Base-by-base conservation (phyloP, 345 rosid species). In the Pseudoturritis turrita region DNA sequence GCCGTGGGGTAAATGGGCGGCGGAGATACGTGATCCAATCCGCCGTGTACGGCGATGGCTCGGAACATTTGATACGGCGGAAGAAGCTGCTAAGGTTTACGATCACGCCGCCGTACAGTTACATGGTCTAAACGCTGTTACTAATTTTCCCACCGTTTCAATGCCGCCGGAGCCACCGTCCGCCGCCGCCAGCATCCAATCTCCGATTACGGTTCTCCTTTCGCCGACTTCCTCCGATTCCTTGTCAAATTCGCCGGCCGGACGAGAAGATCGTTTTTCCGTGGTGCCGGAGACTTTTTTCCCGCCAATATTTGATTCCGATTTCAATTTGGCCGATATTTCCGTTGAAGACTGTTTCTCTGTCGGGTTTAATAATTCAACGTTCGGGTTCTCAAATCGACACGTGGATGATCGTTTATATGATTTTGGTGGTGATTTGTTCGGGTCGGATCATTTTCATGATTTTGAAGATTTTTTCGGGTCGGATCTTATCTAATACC, bases 1-100 rank as follows among this genome's bases (percentile, higher is more conserved):
- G 53, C 97, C 95, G 0, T 91, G 97, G 97, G 97, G 97, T 3
- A 91, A 88, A 77, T 91, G 97, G 97, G 97, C 97, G 41, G 97
- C 97, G 25, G 97, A 91, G 85, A 88, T 91, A 17, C 83, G 97
- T 57, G 96, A 90, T 68, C 96, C 95, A 4, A 53, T 44, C 26
- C 74, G 82, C 43, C 88, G 95, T 26, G 85, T 81, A 33, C 81
- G 97, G 77, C 51, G 86, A 10, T 91, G 97, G 95, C 72, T 91
- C n/a, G 97, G 95, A 1, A 91, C 97, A 1, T 91, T 80, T 36
- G 81, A 86, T 18, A 91, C 95, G 3, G 97, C 95, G 2, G 95
- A 91, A 73, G 92, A 91, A 65, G 97, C 97, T 2, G 97, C 97
- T 0, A 77, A 65, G 73, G 95, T 87, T 0, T 91, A 91, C 69